Base-by-base conservation (phyloP, 495 filamentous ascomycete genomes). In the Daldinia bambusicola region DNA sequence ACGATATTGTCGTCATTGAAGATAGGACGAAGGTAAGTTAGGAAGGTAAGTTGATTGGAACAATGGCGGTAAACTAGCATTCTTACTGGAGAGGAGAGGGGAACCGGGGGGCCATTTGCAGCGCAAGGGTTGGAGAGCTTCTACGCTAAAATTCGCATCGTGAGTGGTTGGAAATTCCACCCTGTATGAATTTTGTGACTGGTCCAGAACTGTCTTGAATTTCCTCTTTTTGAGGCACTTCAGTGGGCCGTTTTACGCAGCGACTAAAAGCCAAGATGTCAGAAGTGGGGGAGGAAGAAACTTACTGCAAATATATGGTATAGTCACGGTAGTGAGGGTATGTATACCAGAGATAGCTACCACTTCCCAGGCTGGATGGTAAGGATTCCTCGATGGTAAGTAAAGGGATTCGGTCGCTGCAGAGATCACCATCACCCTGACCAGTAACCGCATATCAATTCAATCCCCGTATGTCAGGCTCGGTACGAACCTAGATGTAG, bases 111-210 rank as follows among this genome's bases (percentile, higher is more conserved):
- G 34, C 34, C 2, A 2, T 18, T 36, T 34, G 18, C 22, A 37
- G 37, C 34, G 16, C 41, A 40, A 63, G 43, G 53, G 36, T 60
- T 38, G 9, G 45, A 36, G 30, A 55, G 60, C 55, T 20, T 65
- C 63, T 30, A 60, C 56, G 55, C 43, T 48, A 20, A 36, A 36
- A 61, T n/a, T 52, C 36, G 31, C 40, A 37, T 50, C 50, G 20
- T 73, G 57, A 73, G 51, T 73, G 70, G 70, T 66, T 63, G 61
- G 45, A 73, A 73, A 73, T 69, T 73, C 66, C 6, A 32, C 57
- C 61, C 37, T 40, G 56, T 68, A 72, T 57, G 70, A 62, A 73
- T 69, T 73, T 73, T 73, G 43, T 73, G 55, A 73, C 70, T 73
- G 70, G 70, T 69, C 66, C 61, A 73, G 56, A 66, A 62, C 43